Conservation (phyloP, 2,329 filamentous ascomycete genomes). For the Bipolaris zeicola region DNA sequence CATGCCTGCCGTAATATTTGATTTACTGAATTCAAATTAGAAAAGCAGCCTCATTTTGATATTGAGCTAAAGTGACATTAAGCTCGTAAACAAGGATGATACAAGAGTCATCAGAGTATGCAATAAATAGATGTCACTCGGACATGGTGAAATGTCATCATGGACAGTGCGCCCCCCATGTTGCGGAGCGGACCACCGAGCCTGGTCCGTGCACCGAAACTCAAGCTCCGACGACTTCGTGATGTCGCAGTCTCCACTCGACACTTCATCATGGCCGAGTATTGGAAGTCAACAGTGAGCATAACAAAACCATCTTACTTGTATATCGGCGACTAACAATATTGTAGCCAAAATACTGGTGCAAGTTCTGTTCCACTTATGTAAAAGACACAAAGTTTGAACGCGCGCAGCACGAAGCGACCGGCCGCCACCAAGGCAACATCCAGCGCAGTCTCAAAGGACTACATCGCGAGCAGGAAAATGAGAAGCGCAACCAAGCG, state of each 20-base stretch:
- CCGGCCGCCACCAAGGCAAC: slow-evolving; percentile 79
- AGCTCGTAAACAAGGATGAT: too few relatives aligned
- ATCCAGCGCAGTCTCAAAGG: slow-evolving; percentile 90
- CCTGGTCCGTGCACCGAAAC: slow-evolving; percentile 1
- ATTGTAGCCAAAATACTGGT: slow-evolving; percentile 83
- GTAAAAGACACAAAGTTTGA: slow-evolving; percentile 93
- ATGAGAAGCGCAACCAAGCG: slow-evolving; percentile 79
- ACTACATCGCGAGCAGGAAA: slow-evolving; percentile 83
- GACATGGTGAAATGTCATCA: not conserved
- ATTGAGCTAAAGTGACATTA: too few relatives aligned
- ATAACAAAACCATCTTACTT: not conserved
- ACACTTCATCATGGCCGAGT: slow-evolving; percentile 76
- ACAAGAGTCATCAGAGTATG: too few relatives aligned
- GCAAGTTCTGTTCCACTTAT: slow-evolving; percentile 91
- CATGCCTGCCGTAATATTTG: too few relatives aligned
- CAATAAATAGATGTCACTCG: too few relatives aligned
- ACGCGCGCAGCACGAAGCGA: slow-evolving; percentile 85
- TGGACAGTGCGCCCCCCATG: not conserved
- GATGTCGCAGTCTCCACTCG: not conserved
- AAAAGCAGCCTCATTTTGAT: too few relatives aligned
- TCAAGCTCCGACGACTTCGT: slow-evolving; percentile 3
- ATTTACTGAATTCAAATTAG: too few relatives aligned
- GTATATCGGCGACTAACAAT: slow-evolving; percentile 12
- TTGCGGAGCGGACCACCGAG: slow-evolving; percentile 12
- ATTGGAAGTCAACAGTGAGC: slow-evolving; percentile 90